Evolutionary conservation across 1,284 basidiomycete genomes (phyloP).

Genomic region (Leccinum subrobustum): DNA sequence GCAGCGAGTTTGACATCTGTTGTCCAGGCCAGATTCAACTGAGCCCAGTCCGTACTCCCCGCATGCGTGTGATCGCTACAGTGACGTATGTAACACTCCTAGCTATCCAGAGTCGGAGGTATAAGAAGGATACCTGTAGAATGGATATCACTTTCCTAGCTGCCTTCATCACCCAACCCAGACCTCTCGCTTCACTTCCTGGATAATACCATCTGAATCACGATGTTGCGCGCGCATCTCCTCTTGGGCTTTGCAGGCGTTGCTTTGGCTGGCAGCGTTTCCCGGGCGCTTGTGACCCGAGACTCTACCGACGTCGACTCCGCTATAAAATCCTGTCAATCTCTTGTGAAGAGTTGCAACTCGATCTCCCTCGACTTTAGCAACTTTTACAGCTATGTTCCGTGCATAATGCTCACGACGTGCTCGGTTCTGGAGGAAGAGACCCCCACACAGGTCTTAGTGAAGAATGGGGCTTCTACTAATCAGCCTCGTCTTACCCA

Average conservation of each 20-base stretch:
- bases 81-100: not conserved
- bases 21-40: not conserved
- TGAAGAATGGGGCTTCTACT: conserved; percentile 3
- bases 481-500: conserved; percentile 18
- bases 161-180: not conserved
- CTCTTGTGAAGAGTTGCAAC: conserved; percentile 24
- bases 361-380: conserved; percentile 12
- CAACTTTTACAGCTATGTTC: conserved; percentile 23
- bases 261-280: conserved; percentile 2
- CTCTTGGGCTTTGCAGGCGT: conserved; percentile 2
- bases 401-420: conserved; percentile 24
- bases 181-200: not conserved
- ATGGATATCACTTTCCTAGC: not conserved
- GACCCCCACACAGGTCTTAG: conserved; percentile 11
- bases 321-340: conserved; percentile 11
- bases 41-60: not conserved
- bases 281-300: conserved; percentile 13
- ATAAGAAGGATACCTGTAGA: not conserved
- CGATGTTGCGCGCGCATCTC: conserved; percentile 7
- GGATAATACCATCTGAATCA: not conserved
- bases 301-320: not conserved
- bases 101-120: not conserved
- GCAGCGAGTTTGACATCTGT: not conserved
- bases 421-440: conserved; percentile 6
- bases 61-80: not conserved